These are phyloP conservation scores for Eucalyptus sp. DNA, from an alignment of 345 rosid genomes.

Conservation along the genomic window DNA sequence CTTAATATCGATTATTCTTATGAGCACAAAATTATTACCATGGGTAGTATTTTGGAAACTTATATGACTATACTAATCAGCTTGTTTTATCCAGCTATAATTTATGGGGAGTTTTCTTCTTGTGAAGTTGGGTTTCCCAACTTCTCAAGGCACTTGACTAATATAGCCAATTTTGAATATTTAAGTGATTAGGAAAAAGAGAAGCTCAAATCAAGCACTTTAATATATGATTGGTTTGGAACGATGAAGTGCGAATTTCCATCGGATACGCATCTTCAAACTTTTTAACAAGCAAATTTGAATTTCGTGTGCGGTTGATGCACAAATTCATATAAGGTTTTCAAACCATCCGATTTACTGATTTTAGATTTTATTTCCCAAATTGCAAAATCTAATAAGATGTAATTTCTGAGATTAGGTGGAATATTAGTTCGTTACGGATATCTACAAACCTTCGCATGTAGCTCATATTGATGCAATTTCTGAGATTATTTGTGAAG, in stretches of 20 bases:
- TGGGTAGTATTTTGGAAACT: background rate
- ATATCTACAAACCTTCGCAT: background rate
- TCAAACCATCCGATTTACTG: rapidly evolving
- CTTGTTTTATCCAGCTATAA: background rate
- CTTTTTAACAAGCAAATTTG: background rate
- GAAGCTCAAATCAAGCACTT: background rate
- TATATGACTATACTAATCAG: background rate
- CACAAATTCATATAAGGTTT: background rate
- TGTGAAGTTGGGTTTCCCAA: background rate
- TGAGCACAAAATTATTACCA: background rate
- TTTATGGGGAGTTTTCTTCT: background rate
- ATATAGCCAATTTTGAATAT: background rate
- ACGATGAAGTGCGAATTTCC: background rate
- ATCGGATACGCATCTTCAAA: background rate
- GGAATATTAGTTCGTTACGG: background rate
- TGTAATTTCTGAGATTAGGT: background rate
- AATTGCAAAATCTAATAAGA: background rate
- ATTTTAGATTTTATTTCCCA: background rate
- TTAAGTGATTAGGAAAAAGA: background rate
- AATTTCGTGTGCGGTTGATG: background rate
- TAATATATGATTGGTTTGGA: background rate
- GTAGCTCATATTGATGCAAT: background rate
- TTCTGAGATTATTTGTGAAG: background rate
- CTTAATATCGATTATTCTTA: background rate
- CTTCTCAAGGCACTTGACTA: background rate